Evolutionary conservation across 164 flowering plant species (phyloP).

Genomic region (Umbellularia californica): DNA sequence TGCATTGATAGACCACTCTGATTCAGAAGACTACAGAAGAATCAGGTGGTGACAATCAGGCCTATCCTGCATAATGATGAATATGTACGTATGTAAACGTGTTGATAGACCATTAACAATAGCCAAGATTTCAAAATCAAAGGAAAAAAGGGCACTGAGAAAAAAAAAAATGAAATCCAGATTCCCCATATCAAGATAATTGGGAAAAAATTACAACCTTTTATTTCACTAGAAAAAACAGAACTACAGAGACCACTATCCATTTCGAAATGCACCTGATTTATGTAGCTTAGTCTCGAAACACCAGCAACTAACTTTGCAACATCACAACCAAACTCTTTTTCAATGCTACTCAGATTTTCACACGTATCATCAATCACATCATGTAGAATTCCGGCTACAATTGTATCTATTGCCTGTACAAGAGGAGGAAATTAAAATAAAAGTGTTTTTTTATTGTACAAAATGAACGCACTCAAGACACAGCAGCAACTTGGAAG

Average conservation of each 20-base stretch:
- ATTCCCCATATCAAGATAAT: no score
- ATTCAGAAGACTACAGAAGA: no score
- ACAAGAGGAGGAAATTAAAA: constrained; percentile 3
- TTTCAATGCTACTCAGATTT: constrained; percentile 51
- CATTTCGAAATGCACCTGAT: constrained; percentile 53
- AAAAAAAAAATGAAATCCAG: no score
- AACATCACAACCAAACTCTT: constrained; percentile 77
- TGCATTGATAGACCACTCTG: no score
- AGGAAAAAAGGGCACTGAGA: no score
- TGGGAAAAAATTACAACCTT: no score
- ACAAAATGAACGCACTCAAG: constrained; percentile 1
- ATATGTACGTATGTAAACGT: no score
- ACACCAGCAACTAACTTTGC: constrained; percentile 85
- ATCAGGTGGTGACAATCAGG: no score
- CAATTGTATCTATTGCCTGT: constrained; percentile 92
- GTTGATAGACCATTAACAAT: no score
- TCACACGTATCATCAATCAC: constrained; percentile 80
- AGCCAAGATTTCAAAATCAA: no score
- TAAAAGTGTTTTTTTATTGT: neutral
- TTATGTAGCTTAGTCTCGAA: constrained; percentile 80
- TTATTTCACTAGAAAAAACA: no score
- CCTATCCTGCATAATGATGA: no score
- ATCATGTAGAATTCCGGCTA: constrained; percentile 95
- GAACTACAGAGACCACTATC: neutral
- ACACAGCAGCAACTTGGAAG: neutral